Evolutionary conservation across 371 early-diverging fungal species (phyloP).

Genomic region (Rhizopus stolonifer): DNA sequence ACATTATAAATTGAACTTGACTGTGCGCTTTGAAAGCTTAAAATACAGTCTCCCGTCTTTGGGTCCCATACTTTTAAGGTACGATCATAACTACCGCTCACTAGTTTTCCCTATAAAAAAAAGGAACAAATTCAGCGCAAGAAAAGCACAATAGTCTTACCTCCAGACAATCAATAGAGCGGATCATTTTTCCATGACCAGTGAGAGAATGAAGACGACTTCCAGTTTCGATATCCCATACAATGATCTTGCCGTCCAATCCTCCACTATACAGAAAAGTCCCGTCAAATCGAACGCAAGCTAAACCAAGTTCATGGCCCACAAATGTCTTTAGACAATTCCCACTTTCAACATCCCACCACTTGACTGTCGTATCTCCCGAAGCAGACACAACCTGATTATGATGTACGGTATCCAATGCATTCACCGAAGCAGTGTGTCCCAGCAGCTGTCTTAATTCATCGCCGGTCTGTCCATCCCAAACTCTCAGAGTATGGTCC

Average conservation of each 20-base stretch:
- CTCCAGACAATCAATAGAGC: constrained; percentile 79
- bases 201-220: constrained; percentile 66
- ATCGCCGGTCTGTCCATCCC: constrained; percentile 46
- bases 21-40: constrained; percentile 73
- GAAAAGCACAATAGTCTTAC: constrained; percentile 28
- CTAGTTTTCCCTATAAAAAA: constrained; percentile 33
- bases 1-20: constrained; percentile 92
- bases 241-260: constrained; percentile 86
- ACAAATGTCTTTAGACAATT: constrained; percentile 61
- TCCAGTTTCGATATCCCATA: constrained; percentile 92
- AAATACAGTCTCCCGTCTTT: constrained; percentile 32
- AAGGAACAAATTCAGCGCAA: background rate
- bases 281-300: constrained; percentile 91
- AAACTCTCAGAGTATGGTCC: constrained; percentile 50
- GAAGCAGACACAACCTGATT: constrained; percentile 81
- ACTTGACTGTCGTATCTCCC: constrained; percentile 82
- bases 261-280: constrained; percentile 87
- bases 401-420: constrained; percentile 66
- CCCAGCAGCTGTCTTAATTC: constrained; percentile 71
- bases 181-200: constrained; percentile 91
- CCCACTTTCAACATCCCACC: constrained; percentile 83
- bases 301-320: constrained; percentile 84
- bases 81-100: constrained; percentile 81
- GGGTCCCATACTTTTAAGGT: constrained; percentile 94
- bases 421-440: constrained; percentile 89